Evolutionary conservation across 257 asterid species (phyloP).

Genomic region (Salvia splendens): DNA sequence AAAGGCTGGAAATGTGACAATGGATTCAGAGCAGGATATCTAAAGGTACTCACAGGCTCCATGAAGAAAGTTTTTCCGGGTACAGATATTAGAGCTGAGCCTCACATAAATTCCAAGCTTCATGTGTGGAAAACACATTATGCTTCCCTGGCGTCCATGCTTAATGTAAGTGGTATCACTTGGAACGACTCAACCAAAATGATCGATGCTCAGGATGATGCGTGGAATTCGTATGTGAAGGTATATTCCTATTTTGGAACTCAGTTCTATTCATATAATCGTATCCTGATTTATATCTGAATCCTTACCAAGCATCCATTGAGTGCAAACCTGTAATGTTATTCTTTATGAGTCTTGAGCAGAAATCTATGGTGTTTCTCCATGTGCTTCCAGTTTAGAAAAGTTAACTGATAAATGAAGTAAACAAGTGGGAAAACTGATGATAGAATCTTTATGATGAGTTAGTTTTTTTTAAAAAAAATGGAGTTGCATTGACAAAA

Average conservation of each 20-base stretch:
- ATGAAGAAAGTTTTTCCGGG: not conserved
- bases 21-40: constrained; percentile 38
- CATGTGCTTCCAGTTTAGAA: not conserved
- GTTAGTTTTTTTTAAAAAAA: not conserved
- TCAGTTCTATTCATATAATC: not conserved
- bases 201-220: constrained; percentile 40
- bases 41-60: constrained; percentile 34
- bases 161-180: constrained; percentile 25
- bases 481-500: not conserved
- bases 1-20: constrained; percentile 41
- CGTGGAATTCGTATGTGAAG: constrained; percentile 36
- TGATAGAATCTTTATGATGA: not conserved
- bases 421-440: not conserved
- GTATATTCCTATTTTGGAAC: constrained; percentile 18
- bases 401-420: not conserved
- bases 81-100: too few species aligned
- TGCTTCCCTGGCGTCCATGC: constrained; percentile 31
- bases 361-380: not conserved
- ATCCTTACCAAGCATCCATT: not conserved
- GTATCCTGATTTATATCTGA: not conserved
- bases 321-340: not conserved
- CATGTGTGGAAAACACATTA: not conserved
- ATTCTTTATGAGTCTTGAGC: too few species aligned
- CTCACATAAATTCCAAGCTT: too few species aligned
- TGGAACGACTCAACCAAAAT: constrained; percentile 30